phyloP scores from a whole-genome alignment of 78 protist species.

The Speleostelium caveatum region DNA sequence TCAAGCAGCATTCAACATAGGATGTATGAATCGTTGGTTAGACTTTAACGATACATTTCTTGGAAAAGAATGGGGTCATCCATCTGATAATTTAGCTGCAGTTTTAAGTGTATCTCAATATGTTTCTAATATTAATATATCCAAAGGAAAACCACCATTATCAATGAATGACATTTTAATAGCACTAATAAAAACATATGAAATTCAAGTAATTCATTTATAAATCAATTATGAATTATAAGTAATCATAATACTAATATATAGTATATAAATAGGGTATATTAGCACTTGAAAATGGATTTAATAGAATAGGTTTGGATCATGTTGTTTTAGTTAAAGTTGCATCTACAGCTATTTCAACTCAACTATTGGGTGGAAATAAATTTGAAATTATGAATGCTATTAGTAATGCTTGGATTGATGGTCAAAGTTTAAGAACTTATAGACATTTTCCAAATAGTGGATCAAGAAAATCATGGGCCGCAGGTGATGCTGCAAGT shows the following conservation, averaged over 20 bases:
- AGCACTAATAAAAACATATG: conserved; percentile 74
- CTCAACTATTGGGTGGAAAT: conserved; percentile 75
- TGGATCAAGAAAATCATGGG: conserved; percentile 85
- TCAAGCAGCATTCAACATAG: conserved; percentile 76
- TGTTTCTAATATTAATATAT: not conserved
- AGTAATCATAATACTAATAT: too few species aligned
- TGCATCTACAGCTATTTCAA: conserved; percentile 65
- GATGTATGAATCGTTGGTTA: conserved; percentile 79
- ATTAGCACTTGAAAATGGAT: conserved; percentile 75
- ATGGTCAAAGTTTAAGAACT: conserved; percentile 77
- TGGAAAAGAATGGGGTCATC: conserved; percentile 84
- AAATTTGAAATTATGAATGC: conserved; percentile 65
- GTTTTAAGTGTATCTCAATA: conserved; percentile 61
- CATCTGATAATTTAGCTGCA: conserved; percentile 77
- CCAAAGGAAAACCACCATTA: conserved; percentile 16
- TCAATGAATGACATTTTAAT: conserved; percentile 58
- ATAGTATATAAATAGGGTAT: too few species aligned
- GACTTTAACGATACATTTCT: conserved; percentile 84
- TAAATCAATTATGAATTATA: too few species aligned
- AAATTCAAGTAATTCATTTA: too few species aligned
- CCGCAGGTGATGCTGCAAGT: conserved; percentile 82
- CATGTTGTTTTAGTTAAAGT: conserved; percentile 85
- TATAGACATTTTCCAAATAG: conserved; percentile 85
- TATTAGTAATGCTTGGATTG: conserved; percentile 77
- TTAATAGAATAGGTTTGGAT: conserved; percentile 82